Percentiles rank a stretch among this genome's conserved stretches.
Evolutionary conservation across 495 filamentous ascomycete genomes (phyloP).

Genomic region (Penicillium ucsense): DNA sequence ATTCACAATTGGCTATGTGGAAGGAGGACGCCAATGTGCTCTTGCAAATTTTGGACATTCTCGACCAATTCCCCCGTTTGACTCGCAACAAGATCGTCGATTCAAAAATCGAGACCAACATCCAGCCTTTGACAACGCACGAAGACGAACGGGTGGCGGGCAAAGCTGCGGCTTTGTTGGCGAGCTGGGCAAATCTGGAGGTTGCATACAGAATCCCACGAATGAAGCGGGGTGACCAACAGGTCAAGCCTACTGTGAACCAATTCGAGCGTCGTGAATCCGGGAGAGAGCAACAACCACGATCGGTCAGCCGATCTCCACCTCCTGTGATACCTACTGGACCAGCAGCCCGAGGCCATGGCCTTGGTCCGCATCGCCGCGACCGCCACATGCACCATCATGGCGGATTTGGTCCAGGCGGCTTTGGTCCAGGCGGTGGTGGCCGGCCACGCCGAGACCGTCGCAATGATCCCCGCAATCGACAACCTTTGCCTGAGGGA

Average conservation of each 20-base stretch:
- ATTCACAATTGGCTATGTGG: constrained; percentile 71
- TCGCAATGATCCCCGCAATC: constrained; percentile 27
- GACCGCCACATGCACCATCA: constrained; percentile 48
- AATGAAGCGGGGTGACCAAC: constrained; percentile 54
- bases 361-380: constrained; percentile 41
- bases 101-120: constrained; percentile 84
- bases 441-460: constrained; percentile 36
- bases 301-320: constrained; percentile 42
- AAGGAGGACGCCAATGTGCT: constrained; percentile 82
- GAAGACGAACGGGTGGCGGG: constrained; percentile 66
- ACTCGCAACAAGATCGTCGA: constrained; percentile 96
- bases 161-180: constrained; percentile 60
- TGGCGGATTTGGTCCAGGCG: constrained; percentile 23
- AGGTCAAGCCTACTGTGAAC: constrained; percentile 36
- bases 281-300: constrained; percentile 50
- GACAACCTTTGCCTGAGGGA: constrained; percentile 57
- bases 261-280: constrained; percentile 61
- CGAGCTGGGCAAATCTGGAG: constrained; percentile 81
- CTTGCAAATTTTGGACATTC: constrained; percentile 80
- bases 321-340: constrained; percentile 33
- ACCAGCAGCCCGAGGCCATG: constrained; percentile 34
- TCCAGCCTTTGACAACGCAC: constrained; percentile 57
- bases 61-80: constrained; percentile 79
- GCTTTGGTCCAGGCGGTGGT: neutral
- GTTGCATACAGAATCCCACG: constrained; percentile 93